Evolutionary conservation across 495 filamentous ascomycete species (phyloP).

Genomic region (Hypoxylon fuscum): DNA sequence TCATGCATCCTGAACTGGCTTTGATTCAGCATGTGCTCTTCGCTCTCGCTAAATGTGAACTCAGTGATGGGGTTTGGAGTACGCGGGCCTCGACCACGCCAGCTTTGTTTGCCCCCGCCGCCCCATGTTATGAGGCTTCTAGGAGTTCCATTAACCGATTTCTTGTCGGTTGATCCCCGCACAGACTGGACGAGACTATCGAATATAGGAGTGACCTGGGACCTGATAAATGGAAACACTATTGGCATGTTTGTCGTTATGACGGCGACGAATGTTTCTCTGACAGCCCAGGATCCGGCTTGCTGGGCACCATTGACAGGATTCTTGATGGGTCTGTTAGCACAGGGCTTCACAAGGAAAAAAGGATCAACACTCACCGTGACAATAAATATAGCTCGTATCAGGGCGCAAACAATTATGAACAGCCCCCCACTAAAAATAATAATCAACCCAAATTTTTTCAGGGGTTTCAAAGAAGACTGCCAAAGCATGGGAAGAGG

Average conservation of each 20-base stretch:
- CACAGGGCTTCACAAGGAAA: not conserved
- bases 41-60: not conserved
- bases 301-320: slow-evolving; percentile 57
- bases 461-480: slow-evolving; percentile 52
- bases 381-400: slow-evolving; percentile 61
- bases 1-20: not conserved
- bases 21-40: not conserved
- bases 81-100: not conserved
- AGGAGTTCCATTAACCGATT: not conserved
- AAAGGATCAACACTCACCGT: slow-evolving; percentile 43
- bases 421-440: slow-evolving; percentile 62
- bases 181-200: slow-evolving; percentile 35
- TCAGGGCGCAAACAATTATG: slow-evolving; percentile 57
- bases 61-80: not conserved
- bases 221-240: slow-evolving; percentile 57
- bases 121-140: slow-evolving; percentile 5
- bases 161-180: not conserved
- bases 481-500: slow-evolving; percentile 65
- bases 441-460: slow-evolving; percentile 57
- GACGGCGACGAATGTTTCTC: slow-evolving; percentile 64
- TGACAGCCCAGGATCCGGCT: slow-evolving; percentile 59
- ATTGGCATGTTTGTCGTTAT: slow-evolving; percentile 64
- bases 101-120: not conserved
- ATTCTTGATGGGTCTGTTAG: slow-evolving; percentile 42
- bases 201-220: slow-evolving; percentile 48